These are phyloP conservation scores for Oligophagozyma castellii DNA, from an alignment of 1,139 yeast species.

Conservation along the genomic window DNA sequence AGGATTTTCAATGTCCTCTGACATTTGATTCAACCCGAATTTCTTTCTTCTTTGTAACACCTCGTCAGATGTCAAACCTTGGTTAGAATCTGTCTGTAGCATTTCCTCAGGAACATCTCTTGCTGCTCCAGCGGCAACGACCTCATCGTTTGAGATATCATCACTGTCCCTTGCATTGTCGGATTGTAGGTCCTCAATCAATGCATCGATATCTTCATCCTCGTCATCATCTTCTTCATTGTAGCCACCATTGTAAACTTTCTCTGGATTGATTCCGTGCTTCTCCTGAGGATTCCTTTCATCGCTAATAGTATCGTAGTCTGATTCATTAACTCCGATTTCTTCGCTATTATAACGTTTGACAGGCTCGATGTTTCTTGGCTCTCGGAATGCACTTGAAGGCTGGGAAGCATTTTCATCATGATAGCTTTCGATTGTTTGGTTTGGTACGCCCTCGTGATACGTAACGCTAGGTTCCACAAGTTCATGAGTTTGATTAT, in stretches of 20 bases:
- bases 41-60: constrained; percentile 78
- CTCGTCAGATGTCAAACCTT: constrained; percentile 70
- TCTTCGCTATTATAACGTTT: no score
- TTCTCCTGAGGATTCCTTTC: no score
- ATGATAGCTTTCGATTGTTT: no score
- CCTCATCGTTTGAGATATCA: constrained; percentile 31
- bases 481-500: no score
- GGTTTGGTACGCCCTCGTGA: no score
- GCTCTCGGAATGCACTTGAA: no score
- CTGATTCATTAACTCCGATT: no score
- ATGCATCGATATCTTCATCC: constrained; percentile 75
- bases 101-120: constrained; percentile 76
- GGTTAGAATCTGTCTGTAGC: constrained; percentile 68
- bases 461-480: no score
- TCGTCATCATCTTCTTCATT: constrained; percentile 37
- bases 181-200: constrained; percentile 78
- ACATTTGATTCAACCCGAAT: constrained; percentile 86
- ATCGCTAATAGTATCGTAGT: no score
- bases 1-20: constrained; percentile 78
- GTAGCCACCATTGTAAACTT: constrained; percentile 7
- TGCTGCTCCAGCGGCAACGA: constrained; percentile 27
- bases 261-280: constrained; percentile 1
- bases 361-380: no score
- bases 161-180: constrained; percentile 51
- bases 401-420: no score